phyloP scores from a whole-genome alignment of 768 basidiomycete species.

The Podaxis rugospora region DNA sequence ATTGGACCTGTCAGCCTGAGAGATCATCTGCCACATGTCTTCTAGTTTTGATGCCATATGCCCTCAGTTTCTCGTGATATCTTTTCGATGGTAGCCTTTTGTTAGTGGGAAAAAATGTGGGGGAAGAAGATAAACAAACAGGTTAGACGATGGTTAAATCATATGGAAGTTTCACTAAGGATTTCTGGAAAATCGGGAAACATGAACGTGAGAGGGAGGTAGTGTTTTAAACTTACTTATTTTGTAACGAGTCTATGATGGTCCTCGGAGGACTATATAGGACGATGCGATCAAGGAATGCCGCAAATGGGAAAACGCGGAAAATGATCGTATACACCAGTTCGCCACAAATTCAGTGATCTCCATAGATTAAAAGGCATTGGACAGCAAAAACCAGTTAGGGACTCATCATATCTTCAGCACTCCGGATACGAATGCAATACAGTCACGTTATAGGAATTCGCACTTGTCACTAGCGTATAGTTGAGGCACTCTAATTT shows the following conservation, averaged over 20 bases:
- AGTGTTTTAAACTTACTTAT: not conserved
- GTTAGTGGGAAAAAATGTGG: not conserved
- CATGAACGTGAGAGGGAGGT: not conserved
- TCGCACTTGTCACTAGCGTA: too few species aligned
- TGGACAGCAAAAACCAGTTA: not conserved
- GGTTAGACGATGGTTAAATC: not conserved
- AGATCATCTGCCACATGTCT: not conserved
- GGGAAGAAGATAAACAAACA: not conserved
- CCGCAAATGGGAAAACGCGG: not conserved
- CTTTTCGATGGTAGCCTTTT: not conserved
- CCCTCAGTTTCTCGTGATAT: not conserved
- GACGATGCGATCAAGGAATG: not conserved
- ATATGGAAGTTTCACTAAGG: not conserved
- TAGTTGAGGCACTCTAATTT: too few species aligned
- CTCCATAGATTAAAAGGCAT: not conserved
- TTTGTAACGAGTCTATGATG: not conserved
- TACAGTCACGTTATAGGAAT: too few species aligned
- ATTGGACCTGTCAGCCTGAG: not conserved
- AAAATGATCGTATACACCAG: too few species aligned
- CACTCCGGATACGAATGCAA: not conserved
- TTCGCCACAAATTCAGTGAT: not conserved
- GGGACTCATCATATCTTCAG: not conserved
- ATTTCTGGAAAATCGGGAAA: not conserved
- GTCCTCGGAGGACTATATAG: not conserved
- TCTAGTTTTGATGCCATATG: not conserved